A percentile compares a stretch with the other conserved stretches of the same genome.
phyloP scores from a whole-genome alignment of 768 basidiomycete genomes.

The Boletus rubescentipes region DNA sequence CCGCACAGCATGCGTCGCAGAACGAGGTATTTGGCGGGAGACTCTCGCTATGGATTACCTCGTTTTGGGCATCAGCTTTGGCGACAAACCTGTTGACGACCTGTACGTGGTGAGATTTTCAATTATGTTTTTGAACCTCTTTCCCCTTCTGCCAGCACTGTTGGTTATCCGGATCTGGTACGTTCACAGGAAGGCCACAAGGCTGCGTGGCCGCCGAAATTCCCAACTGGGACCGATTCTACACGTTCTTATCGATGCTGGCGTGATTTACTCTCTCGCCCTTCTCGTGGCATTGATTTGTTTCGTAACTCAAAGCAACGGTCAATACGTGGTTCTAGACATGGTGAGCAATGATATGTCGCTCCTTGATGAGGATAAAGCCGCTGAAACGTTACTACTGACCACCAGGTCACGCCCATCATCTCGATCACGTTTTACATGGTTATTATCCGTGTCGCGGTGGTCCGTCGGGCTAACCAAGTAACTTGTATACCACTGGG shows the following conservation, averaged over 20 bases:
- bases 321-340: constrained; percentile 11
- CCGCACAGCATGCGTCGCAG: not conserved
- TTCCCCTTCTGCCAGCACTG: not conserved
- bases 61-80: constrained; percentile 6
- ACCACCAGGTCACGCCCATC: constrained; percentile 2
- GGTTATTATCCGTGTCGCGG: constrained; percentile 8
- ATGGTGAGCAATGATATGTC: not conserved
- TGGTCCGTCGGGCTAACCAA: not conserved
- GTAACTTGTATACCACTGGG: not conserved
- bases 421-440: constrained; percentile 17
- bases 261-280: constrained; percentile 7
- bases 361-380: not conserved
- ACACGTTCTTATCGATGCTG: constrained; percentile 4
- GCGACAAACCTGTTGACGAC: constrained; percentile 10
- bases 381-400: not conserved
- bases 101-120: not conserved
- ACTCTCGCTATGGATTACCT: constrained; percentile 4
- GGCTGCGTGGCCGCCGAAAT: not conserved
- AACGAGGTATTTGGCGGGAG: not conserved
- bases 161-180: constrained; percentile 8
- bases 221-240: not conserved
- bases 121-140: not conserved
- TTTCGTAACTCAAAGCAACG: not conserved
- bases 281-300: constrained; percentile 3
- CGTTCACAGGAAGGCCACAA: not conserved